phyloP scores from a whole-genome alignment of 257 asterid species.

The Catharanthus roseus region DNA sequence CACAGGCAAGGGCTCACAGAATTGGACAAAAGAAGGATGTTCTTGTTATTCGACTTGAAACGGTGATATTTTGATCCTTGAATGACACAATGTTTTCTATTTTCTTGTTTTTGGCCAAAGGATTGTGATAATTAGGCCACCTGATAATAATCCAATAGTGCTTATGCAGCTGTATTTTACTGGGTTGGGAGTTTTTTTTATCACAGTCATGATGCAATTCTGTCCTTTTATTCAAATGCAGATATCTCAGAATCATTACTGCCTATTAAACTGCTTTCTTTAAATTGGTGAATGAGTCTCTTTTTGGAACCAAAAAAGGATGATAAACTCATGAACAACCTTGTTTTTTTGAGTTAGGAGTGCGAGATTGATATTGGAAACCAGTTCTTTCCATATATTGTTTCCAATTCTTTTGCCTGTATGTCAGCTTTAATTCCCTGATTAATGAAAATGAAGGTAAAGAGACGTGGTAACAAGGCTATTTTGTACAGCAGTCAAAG shows the following conservation, averaged over 20 bases:
- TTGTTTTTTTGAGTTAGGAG: background rate
- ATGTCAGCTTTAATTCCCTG: background rate
- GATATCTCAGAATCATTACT: no score
- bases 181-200: background rate
- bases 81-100: conserved; percentile 3
- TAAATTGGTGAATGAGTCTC: no score
- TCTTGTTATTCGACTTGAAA: conserved; percentile 96
- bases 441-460: background rate
- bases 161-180: background rate
- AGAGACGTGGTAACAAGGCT: background rate
- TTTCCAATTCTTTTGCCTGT: background rate
- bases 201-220: background rate
- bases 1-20: conserved; percentile 99
- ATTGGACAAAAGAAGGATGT: conserved; percentile 99
- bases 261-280: no score
- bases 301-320: no score
- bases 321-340: background rate
- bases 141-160: background rate
- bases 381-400: background rate
- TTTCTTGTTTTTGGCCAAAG: background rate
- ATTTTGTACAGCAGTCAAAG: background rate
- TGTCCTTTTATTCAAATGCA: background rate
- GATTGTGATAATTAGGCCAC: background rate
- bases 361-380: background rate
- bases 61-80: conserved; percentile 43